Evolutionary conservation across 2,329 filamentous ascomycete genomes (phyloP).

Genomic region (Curvularia verruculosa): DNA sequence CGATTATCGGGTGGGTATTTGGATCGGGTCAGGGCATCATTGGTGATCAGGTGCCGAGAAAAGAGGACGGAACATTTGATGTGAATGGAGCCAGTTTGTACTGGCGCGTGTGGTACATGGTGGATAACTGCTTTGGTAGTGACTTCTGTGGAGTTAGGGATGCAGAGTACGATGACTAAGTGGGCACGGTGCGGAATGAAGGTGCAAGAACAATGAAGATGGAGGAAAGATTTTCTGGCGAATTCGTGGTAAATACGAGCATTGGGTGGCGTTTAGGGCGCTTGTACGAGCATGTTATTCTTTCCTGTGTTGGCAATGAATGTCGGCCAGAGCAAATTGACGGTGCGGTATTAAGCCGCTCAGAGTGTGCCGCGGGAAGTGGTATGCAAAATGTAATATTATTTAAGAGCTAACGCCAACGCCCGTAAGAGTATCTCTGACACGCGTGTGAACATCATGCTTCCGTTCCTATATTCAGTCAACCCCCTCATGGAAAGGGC

Average conservation of each 20-base stretch:
- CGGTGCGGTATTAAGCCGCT: neutral
- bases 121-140: constrained; percentile 63
- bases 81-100: constrained; percentile 67
- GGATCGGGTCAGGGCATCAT: constrained; percentile 65
- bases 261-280: constrained; percentile 14
- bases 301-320: neutral
- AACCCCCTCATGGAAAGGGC: neutral
- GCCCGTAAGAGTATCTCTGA: constrained; percentile 19
- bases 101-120: constrained; percentile 64
- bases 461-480: constrained; percentile 10
- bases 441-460: constrained; percentile 16
- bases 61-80: constrained; percentile 78
- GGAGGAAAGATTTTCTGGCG: neutral
- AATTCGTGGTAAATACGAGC: constrained; percentile 6
- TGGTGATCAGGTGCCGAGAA: constrained; percentile 74
- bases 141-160: constrained; percentile 66
- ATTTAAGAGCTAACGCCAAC: constrained; percentile 29
- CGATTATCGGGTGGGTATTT: constrained; percentile 56
- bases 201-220: neutral
- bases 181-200: neutral
- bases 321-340: constrained; percentile 2
- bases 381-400: constrained; percentile 14
- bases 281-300: neutral
- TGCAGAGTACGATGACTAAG: constrained; percentile 52
- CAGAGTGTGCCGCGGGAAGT: neutral